A percentile compares a stretch with the other conserved stretches of the same genome.
Conservation (phyloP, 768 basidiomycete species). For the Punctularia strigosozonata region DNA sequence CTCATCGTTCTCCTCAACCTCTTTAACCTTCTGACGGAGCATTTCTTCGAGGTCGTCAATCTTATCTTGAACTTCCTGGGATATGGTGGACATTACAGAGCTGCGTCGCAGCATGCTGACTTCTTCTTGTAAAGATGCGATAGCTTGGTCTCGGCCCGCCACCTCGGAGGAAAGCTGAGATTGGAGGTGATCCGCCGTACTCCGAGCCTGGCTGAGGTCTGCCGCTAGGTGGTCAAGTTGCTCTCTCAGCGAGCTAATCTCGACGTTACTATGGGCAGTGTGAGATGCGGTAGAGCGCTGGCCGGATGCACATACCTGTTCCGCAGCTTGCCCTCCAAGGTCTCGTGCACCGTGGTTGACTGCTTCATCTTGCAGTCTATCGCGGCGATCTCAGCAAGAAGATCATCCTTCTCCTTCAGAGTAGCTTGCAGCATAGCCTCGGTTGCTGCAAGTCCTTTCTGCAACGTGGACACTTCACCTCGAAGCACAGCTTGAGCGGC, state of each 20-base stretch:
- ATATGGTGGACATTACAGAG: conserved; percentile 40
- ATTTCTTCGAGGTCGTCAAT: conserved; percentile 70
- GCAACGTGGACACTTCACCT: conserved; percentile 23
- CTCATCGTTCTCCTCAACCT: conserved; percentile 82
- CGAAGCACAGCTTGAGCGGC: conserved; percentile 18
- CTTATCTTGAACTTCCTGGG: conserved; percentile 54
- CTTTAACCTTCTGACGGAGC: conserved; percentile 52
- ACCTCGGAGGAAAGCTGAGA: conserved; percentile 52
- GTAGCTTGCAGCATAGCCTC: conserved; percentile 22
- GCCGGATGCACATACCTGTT: conserved; percentile 43
- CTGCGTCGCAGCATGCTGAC: conserved; percentile 37
- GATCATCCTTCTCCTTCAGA: conserved; percentile 36
- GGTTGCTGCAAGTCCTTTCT: conserved; percentile 29
- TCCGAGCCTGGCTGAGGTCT: conserved; percentile 42
- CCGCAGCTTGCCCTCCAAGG: conserved; percentile 50
- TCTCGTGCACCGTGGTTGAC: conserved; percentile 44
- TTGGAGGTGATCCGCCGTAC: conserved; percentile 48
- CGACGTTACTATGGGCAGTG: too few species aligned
- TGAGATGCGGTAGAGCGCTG: conserved; percentile 29
- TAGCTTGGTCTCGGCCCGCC: conserved; percentile 57
- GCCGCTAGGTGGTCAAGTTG: conserved; percentile 28
- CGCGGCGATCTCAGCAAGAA: conserved; percentile 45
- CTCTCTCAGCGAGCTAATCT: too few species aligned
- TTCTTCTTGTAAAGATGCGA: conserved; percentile 46
- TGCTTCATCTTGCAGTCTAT: conserved; percentile 59